Evolutionary conservation across 1,284 basidiomycete genomes (phyloP).

Genomic region (Marasmius fiardii): DNA sequence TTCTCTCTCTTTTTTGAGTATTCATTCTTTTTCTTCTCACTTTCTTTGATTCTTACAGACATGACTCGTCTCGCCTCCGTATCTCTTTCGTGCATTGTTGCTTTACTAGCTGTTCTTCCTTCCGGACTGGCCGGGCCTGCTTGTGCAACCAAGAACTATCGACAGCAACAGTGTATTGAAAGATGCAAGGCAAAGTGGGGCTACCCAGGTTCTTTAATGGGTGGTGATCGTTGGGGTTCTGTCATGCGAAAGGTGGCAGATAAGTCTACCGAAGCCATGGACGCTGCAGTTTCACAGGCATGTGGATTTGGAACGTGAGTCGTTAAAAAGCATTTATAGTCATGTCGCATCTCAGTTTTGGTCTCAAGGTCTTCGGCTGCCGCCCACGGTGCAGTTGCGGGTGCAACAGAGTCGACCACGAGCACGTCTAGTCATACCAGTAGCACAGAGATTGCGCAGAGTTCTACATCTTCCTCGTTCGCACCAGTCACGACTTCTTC

Average conservation of each 20-base stretch:
- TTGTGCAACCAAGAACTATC: constrained; percentile 39
- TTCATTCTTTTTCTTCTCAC: constrained; percentile 8
- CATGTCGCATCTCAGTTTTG: not conserved
- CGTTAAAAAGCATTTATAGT: not conserved
- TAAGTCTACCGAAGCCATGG: constrained; percentile 22
- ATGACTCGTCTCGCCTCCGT: constrained; percentile 42
- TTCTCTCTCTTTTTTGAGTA: not conserved
- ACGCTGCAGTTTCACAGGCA: constrained; percentile 19
- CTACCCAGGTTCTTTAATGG: constrained; percentile 47
- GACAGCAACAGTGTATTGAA: constrained; percentile 35
- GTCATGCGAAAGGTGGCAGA: constrained; percentile 35
- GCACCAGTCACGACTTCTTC: constrained; percentile 18
- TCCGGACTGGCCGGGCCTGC: constrained; percentile 45
- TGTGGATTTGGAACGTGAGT: constrained; percentile 21
- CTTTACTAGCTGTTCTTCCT: constrained; percentile 36
- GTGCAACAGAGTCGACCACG: not conserved
- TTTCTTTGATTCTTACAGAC: constrained; percentile 22
- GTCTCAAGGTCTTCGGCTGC: too few species aligned
- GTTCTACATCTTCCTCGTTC: constrained; percentile 9
- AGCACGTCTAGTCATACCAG: not conserved
- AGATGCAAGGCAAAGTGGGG: constrained; percentile 47
- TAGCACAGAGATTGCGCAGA: not conserved
- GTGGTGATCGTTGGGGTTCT: constrained; percentile 51
- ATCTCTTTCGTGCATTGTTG: constrained; percentile 27
- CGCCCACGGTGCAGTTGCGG: not conserved